Base-by-base conservation (phyloP, 2,329 filamentous ascomycete genomes). In the Rutstroemia sydowiana region DNA sequence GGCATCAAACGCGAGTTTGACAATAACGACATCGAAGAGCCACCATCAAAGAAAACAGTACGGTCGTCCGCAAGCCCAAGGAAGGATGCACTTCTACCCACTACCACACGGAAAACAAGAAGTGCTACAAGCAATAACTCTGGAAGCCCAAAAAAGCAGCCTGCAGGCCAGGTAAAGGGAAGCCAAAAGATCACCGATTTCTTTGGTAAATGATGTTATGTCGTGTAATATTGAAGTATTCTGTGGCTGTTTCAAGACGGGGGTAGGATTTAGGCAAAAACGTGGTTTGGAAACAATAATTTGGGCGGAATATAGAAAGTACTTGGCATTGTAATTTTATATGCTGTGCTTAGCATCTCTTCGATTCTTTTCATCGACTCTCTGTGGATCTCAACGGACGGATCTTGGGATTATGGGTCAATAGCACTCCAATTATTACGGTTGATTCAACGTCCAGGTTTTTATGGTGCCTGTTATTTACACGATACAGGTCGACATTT, bases 111-210 rank as follows among this genome's bases (percentile, higher is more conserved):
- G 21, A 65, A 62, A 50, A 60, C 54, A 20, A 64, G 58, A 45
- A 65, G 61, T 47, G 61, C 65, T 8, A 66, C 58, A 14, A 65
- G 58, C 45, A 67, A 66, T 53, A 57, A 63, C 32, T 64, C 57
- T 36, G 55, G 49, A n/a, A 57, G 54, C 43, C 59, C 59, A 8
- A 55, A 52, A 30, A 66, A 63, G 34, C 23, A 63, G 34, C 23
- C 53, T 20, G 34, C 44, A 13, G 47, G 36, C 1, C 63, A 62
- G 47, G 58, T 53, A 14, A 64, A 63, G 34, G 62, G 61, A 6
- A 63, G 59, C 52, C 61, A 63, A 55, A 66, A 75, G 63, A 81
- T 81, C 53, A 81, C 77, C 32, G 75, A 68, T 61, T 81, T 81
- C 63, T 80, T 81, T 54, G 48, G 51, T 2, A 64, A 64, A 30